These are phyloP conservation scores for Mycena alexandri DNA, from an alignment of 768 basidiomycete species.

Conservation along the genomic window DNA sequence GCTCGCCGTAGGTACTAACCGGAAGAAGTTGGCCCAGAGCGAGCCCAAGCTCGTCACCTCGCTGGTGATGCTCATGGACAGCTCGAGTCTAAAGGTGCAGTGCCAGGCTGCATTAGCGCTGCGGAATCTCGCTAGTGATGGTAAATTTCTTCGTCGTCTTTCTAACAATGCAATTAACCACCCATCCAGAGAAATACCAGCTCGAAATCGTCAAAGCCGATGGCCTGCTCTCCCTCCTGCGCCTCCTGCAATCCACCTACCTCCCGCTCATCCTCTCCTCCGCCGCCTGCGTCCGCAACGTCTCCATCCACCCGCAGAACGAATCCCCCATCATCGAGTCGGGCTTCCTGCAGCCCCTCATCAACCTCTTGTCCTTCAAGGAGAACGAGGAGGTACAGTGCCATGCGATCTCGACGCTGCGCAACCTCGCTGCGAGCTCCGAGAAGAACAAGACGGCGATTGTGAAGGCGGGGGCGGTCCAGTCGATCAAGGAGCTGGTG, in stretches of 20 bases:
- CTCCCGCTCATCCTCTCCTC: slow-evolving; percentile 98
- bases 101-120: slow-evolving; percentile 98
- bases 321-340: slow-evolving; percentile 99
- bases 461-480: slow-evolving; percentile 96
- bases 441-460: slow-evolving; percentile 99
- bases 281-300: slow-evolving; percentile 98
- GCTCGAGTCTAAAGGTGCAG: slow-evolving; percentile 96
- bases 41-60: slow-evolving; percentile 96
- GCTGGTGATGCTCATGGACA: slow-evolving; percentile 96
- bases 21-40: slow-evolving; percentile 93
- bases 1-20: slow-evolving; percentile 73
- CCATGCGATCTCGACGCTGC: slow-evolving; percentile 96
- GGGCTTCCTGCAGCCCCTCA: slow-evolving; percentile 95
- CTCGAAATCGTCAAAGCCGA: slow-evolving; percentile 97
- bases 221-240: slow-evolving; percentile 90
- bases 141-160: slow-evolving; percentile 43
- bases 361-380: slow-evolving; percentile 96
- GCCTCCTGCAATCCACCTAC: slow-evolving; percentile 95
- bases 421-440: slow-evolving; percentile 95
- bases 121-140: slow-evolving; percentile 96
- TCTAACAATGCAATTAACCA: slow-evolving; percentile 2
- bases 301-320: slow-evolving; percentile 98
- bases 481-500: slow-evolving; percentile 96
- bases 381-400: slow-evolving; percentile 99
- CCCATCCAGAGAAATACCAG: slow-evolving; percentile 91